Evolutionary conservation across 108 stramenopile species (phyloP).

Genomic region (Pseudonitzschia multiseries): DNA sequence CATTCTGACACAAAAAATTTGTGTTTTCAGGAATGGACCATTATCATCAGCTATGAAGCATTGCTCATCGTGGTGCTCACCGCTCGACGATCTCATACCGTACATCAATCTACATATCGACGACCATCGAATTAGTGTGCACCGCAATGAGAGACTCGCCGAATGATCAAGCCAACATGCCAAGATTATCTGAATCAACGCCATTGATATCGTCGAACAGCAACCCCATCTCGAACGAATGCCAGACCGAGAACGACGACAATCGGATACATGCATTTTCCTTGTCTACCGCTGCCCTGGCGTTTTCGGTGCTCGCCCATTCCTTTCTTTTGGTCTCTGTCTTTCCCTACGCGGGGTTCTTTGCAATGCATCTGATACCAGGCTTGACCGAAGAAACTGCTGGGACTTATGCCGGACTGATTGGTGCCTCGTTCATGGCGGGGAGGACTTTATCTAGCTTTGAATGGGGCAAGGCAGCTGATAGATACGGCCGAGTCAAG

Average conservation of each 20-base stretch:
- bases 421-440: slow-evolving; percentile 54
- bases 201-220: too few relatives aligned
- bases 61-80: too few relatives aligned
- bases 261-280: not conserved
- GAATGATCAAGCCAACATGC: too few relatives aligned
- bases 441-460: slow-evolving; percentile 31
- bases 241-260: not conserved
- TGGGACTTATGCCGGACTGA: slow-evolving; percentile 62
- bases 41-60: too few relatives aligned
- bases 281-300: not conserved
- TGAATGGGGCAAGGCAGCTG: slow-evolving; percentile 59
- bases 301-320: slow-evolving; percentile 1
- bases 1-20: too few relatives aligned
- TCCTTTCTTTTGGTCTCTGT: slow-evolving; percentile 59
- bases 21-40: too few relatives aligned
- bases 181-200: too few relatives aligned
- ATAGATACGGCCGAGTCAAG: slow-evolving; percentile 62
- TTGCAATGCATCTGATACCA: slow-evolving; percentile 52
- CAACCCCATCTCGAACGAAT: too few relatives aligned
- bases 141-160: too few relatives aligned
- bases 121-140: too few relatives aligned
- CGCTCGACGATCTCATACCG: too few relatives aligned
- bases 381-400: slow-evolving; percentile 23
- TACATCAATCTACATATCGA: too few relatives aligned
- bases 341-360: slow-evolving; percentile 69